Conservation (phyloP, 1,284 basidiomycete genomes). For the Xerocomus minutiporus region DNA sequence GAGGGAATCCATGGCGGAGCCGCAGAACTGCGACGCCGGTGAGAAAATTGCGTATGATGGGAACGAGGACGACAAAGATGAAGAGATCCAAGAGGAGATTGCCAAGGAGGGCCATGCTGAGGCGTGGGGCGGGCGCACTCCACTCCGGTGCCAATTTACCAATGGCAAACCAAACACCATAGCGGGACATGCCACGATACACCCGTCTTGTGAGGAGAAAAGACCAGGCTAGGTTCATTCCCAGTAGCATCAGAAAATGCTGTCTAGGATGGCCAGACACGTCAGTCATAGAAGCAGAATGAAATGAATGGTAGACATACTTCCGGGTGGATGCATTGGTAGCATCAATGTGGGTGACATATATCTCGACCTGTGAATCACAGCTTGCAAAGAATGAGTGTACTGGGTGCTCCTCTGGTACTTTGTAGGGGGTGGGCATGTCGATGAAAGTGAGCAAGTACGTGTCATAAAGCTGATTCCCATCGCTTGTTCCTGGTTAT, state of each 20-base stretch:
- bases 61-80: slow-evolving; percentile 22
- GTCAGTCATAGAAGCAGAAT: slow-evolving; percentile 3
- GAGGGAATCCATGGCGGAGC: slow-evolving; percentile 27
- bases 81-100: slow-evolving; percentile 25
- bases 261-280: slow-evolving; percentile 12
- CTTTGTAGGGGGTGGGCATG: slow-evolving; percentile 25
- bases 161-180: slow-evolving; percentile 27
- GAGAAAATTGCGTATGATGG: slow-evolving; percentile 24
- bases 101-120: slow-evolving; percentile 22
- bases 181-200: slow-evolving; percentile 23
- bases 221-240: slow-evolving; percentile 26
- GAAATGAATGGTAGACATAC: slow-evolving; percentile 13
- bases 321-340: slow-evolving; percentile 17
- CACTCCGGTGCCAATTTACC: slow-evolving; percentile 18
- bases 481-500: slow-evolving; percentile 8
- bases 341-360: slow-evolving; percentile 30
- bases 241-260: slow-evolving; percentile 26
- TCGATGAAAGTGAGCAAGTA: neutral
- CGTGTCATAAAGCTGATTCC: neutral
- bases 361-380: slow-evolving; percentile 24
- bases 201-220: slow-evolving; percentile 23
- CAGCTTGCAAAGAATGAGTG: slow-evolving; percentile 17
- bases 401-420: slow-evolving; percentile 27
- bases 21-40: slow-evolving; percentile 20
- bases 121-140: slow-evolving; percentile 14